phyloP scores from a whole-genome alignment of 208 protist species.

The Novymonas esmeraldas region DNA sequence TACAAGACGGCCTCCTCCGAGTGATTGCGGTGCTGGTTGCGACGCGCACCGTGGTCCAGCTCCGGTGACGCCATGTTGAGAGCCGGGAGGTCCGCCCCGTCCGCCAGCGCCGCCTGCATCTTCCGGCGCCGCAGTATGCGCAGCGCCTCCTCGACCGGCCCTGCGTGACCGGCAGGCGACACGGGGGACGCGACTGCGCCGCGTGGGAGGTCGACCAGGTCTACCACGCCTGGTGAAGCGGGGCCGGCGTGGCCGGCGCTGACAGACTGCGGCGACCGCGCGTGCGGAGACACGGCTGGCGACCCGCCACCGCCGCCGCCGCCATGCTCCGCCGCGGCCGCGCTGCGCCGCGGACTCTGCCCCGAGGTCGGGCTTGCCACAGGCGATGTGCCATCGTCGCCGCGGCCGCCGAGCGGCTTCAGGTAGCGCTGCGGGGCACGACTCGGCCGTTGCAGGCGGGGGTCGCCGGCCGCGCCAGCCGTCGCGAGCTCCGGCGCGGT shows the following conservation, averaged over 20 bases:
- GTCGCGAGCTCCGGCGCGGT: conserved; percentile 7
- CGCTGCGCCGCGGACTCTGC: conserved; percentile 9
- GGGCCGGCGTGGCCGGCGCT: not conserved
- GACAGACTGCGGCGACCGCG: not conserved
- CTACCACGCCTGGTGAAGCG: conserved; percentile 1
- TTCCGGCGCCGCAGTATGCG: conserved; percentile 15
- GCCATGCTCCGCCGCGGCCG: conserved; percentile 5
- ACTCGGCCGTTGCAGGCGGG: conserved; percentile 21
- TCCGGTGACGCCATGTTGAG: conserved; percentile 18
- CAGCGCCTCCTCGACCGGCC: conserved; percentile 21
- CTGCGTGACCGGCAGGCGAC: not conserved
- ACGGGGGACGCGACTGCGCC: not conserved
- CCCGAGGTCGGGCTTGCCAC: conserved; percentile 3
- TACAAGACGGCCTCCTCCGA: conserved; percentile 28
- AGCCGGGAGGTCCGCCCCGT: conserved; percentile 21
- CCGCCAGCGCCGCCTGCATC: conserved; percentile 9
- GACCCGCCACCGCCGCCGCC: not conserved
- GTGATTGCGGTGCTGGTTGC: conserved; percentile 17
- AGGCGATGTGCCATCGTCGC: conserved; percentile 14
- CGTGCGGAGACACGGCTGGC: conserved; percentile 7
- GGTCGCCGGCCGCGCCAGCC: conserved; percentile 9
- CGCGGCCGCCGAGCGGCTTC: conserved; percentile 23
- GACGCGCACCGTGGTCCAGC: conserved; percentile 5
- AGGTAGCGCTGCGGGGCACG: conserved; percentile 25
- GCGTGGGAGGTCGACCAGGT: conserved; percentile 18